phyloP scores from a whole-genome alignment of 345 rosid genomes.

The Populus nigra region DNA sequence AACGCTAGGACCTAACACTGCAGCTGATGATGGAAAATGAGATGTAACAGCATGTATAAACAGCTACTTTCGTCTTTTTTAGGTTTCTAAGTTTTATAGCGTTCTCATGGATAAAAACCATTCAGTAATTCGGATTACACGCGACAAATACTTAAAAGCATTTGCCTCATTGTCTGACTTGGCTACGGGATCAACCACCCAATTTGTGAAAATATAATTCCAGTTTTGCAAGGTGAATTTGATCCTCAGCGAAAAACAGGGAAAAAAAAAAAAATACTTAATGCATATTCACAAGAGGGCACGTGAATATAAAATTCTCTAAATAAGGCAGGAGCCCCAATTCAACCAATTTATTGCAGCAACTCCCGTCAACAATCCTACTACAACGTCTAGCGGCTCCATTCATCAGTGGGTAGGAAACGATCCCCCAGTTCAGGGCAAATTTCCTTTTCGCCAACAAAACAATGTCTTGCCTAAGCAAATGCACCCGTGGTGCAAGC shows the following conservation, averaged over 20 bases:
- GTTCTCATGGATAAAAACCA: too few species aligned
- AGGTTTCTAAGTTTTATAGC: too few species aligned
- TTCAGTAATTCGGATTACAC: too few species aligned
- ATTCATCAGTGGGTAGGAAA: background rate
- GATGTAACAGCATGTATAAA: background rate
- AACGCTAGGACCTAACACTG: background rate
- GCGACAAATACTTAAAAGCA: too few species aligned
- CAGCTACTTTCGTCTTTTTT: too few species aligned
- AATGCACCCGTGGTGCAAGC: slow-evolving; percentile 68
- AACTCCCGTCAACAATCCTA: background rate
- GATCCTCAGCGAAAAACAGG: background rate
- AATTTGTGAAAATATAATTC: background rate
- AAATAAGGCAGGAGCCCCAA: background rate
- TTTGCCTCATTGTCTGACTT: too few species aligned
- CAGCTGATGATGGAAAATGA: background rate
- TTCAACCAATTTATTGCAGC: slow-evolving; percentile 15
- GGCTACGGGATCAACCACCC: background rate
- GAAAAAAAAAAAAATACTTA: background rate
- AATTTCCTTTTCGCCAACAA: background rate
- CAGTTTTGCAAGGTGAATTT: background rate
- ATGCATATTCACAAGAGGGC: slow-evolving; percentile 3
- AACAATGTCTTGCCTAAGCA: slow-evolving; percentile 32
- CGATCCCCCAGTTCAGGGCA: background rate
- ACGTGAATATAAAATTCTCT: background rate
- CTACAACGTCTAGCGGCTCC: slow-evolving; percentile 4